Percentiles rank a stretch among this genome's conserved stretches.
Evolutionary conservation across 768 basidiomycete species (phyloP).

Genomic region (Tephrocybe sp.): DNA sequence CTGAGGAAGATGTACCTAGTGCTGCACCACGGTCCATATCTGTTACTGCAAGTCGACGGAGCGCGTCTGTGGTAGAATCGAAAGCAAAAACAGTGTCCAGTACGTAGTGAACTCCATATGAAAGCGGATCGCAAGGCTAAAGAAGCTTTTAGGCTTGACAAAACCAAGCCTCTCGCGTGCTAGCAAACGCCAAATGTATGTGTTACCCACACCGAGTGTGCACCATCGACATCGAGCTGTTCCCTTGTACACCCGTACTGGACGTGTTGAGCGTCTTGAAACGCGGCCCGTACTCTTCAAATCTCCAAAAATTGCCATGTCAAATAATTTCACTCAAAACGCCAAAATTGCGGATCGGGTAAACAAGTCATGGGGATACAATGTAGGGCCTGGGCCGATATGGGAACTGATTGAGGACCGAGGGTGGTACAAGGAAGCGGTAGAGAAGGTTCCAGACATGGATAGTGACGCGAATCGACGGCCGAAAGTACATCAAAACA

Average conservation of each 20-base stretch:
- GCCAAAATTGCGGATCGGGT: constrained; percentile 50
- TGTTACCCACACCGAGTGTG: constrained; percentile 59
- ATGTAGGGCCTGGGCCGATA: constrained; percentile 70
- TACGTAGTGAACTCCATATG: constrained; percentile 17
- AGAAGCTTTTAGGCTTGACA: constrained; percentile 5
- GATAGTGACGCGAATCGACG: constrained; percentile 49
- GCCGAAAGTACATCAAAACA: constrained; percentile 53
- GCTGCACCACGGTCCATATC: constrained; percentile 8
- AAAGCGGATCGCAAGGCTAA: constrained; percentile 9
- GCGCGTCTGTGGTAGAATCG: constrained; percentile 17
- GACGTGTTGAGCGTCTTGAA: constrained; percentile 58
- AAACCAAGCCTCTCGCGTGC: constrained; percentile 30
- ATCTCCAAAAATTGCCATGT: constrained; percentile 36
- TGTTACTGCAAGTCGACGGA: constrained; percentile 14
- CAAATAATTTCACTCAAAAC: constrained; percentile 55
- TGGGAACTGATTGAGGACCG: constrained; percentile 82
- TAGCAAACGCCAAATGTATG: constrained; percentile 50
- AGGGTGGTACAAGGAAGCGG: constrained; percentile 71
- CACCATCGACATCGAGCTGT: constrained; percentile 74
- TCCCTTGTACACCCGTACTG: constrained; percentile 51
- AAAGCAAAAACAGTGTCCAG: constrained; percentile 27
- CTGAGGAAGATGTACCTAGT: constrained; percentile 22
- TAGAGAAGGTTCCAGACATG: constrained; percentile 26
- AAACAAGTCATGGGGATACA: constrained; percentile 70
- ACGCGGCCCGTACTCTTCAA: constrained; percentile 49